Percentiles rank a stretch among this genome's conserved stretches.
Conservation (phyloP, 1,284 basidiomycete species). For the Anthracocystis walkeri region DNA sequence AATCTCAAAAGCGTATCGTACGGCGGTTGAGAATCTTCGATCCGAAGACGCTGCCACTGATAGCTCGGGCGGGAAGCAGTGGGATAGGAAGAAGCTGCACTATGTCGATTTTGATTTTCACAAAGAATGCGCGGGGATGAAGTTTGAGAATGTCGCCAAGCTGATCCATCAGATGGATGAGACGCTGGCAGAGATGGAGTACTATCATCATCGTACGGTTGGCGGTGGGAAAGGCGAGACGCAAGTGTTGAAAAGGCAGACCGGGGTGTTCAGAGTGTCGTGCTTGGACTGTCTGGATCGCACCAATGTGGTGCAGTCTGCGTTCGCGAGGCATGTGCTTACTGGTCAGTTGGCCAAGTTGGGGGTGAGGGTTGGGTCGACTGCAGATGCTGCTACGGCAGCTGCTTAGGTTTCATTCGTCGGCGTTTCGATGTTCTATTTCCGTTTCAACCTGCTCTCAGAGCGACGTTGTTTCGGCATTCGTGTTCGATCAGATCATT, state of each 20-base stretch:
- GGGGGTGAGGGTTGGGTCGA: slow-evolving; percentile 30
- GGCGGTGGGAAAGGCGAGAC: slow-evolving; percentile 70
- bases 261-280: slow-evolving; percentile 91
- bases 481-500: neutral
- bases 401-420: slow-evolving; percentile 1
- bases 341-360: slow-evolving; percentile 74
- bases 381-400: neutral
- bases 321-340: slow-evolving; percentile 85
- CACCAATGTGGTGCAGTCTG: slow-evolving; percentile 96
- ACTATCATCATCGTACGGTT: slow-evolving; percentile 66
- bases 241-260: slow-evolving; percentile 73
- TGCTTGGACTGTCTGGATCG: slow-evolving; percentile 96
- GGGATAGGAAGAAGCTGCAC: slow-evolving; percentile 91
- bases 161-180: slow-evolving; percentile 85
- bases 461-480: too few species aligned
- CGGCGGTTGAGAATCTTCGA: slow-evolving; percentile 74
- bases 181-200: slow-evolving; percentile 75
- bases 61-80: slow-evolving; percentile 75
- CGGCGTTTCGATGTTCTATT: neutral
- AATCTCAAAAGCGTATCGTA: slow-evolving; percentile 82
- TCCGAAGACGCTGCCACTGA: slow-evolving; percentile 89
- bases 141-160: slow-evolving; percentile 74
- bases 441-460: too few species aligned
- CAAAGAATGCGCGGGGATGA: slow-evolving; percentile 78
- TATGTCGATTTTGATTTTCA: slow-evolving; percentile 98